phyloP scores from a whole-genome alignment of 1,139 yeast genomes.

The Pneumocystis sp. region DNA sequence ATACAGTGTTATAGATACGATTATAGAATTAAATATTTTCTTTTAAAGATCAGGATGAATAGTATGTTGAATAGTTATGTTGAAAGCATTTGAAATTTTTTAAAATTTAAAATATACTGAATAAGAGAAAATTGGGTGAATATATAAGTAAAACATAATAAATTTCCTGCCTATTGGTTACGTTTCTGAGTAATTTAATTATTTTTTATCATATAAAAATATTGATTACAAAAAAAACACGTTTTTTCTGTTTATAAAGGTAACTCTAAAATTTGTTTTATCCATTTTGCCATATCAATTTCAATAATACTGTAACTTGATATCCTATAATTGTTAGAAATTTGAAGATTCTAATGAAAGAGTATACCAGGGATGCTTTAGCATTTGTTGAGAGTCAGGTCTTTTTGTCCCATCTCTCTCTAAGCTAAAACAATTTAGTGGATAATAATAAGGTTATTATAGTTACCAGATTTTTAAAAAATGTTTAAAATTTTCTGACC shows the following conservation, averaged over 20 bases:
- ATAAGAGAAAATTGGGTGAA: background rate
- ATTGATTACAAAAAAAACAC: background rate
- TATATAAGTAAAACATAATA: too few species aligned
- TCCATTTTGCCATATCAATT: constrained; percentile 80
- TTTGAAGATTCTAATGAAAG: background rate
- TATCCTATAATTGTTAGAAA: constrained; percentile 21
- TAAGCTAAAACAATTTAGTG: constrained; percentile 22
- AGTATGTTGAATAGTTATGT: background rate
- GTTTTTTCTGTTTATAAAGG: background rate
- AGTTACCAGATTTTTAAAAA: constrained; percentile 55
- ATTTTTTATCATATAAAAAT: too few species aligned
- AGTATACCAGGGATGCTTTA: constrained; percentile 66
- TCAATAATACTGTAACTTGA: constrained; percentile 38
- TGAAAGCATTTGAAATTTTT: background rate
- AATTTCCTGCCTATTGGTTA: background rate
- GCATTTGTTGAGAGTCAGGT: constrained; percentile 86
- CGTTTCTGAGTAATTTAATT: background rate
- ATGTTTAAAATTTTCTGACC: constrained; percentile 74
- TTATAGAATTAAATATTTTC: background rate
- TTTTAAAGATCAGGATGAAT: background rate
- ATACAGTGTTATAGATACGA: background rate
- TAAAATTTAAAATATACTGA: background rate
- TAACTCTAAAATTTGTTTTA: constrained; percentile 56
- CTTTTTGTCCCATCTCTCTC: constrained; percentile 65
- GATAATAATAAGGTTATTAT: background rate